These are phyloP conservation scores for Geranomyces michiganensis DNA, from an alignment of 192 early-diverging fungal species.

Conservation along the genomic window DNA sequence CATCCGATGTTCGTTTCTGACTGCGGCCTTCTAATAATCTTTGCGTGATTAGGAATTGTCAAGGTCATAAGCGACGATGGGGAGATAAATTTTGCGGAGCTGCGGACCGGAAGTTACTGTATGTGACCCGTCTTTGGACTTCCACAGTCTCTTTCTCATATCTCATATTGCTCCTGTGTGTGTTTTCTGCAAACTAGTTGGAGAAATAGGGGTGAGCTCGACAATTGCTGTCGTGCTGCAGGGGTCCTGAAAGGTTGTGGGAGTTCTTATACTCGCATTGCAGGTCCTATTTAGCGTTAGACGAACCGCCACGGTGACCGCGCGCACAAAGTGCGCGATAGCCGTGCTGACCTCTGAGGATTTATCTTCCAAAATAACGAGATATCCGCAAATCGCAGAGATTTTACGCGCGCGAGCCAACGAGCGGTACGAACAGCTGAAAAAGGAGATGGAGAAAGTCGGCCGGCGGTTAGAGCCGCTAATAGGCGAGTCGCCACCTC, in stretches of 20 bases:
- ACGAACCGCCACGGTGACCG: slow-evolving; percentile 68
- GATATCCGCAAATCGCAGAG: slow-evolving; percentile 67
- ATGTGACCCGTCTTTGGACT: slow-evolving; percentile 20
- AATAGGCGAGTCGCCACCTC: background rate
- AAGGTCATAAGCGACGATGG: slow-evolving; percentile 61
- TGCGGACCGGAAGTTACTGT: slow-evolving; percentile 51
- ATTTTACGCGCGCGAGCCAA: slow-evolving; percentile 63
- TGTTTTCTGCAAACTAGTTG: slow-evolving; percentile 40
- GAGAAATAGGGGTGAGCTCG: slow-evolving; percentile 52
- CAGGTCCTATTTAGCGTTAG: slow-evolving; percentile 43
- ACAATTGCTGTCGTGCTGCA: background rate
- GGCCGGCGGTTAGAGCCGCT: slow-evolving; percentile 34
- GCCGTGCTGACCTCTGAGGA: slow-evolving; percentile 68
- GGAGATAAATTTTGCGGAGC: slow-evolving; percentile 51
- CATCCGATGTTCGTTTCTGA: background rate
- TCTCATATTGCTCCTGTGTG: slow-evolving; percentile 4
- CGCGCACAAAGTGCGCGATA: slow-evolving; percentile 65
- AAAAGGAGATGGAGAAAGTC: slow-evolving; percentile 39
- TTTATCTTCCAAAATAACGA: slow-evolving; percentile 51
- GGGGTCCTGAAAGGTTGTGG: too few relatives aligned
- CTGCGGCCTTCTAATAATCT: background rate
- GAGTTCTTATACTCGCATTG: background rate
- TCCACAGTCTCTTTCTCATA: background rate
- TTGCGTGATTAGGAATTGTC: slow-evolving; percentile 52
- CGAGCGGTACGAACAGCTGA: slow-evolving; percentile 51